These are phyloP conservation scores for Quercus berberidifolia DNA, from an alignment of 306 rosid genomes.

Conservation along the genomic window DNA sequence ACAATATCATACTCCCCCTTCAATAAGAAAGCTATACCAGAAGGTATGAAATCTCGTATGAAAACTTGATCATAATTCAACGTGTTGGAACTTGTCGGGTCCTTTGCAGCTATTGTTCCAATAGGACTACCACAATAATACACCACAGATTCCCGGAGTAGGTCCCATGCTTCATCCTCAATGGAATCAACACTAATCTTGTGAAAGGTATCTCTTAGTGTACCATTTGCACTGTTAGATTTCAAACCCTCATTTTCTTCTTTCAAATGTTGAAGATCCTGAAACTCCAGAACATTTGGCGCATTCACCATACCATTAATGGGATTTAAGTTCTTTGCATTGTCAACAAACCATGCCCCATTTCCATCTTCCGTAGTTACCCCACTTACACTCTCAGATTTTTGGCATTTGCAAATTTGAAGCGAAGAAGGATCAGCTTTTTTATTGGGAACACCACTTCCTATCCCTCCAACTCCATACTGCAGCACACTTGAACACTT, in stretches of 20 bases:
- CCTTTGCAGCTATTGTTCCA: constrained; percentile 86
- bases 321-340: constrained; percentile 37
- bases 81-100: constrained; percentile 58
- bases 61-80: constrained; percentile 90
- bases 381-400: constrained; percentile 41
- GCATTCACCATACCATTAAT: constrained; percentile 25
- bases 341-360: constrained; percentile 43
- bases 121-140: constrained; percentile 73
- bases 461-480: constrained; percentile 26
- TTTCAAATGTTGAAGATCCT: constrained; percentile 51
- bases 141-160: constrained; percentile 68
- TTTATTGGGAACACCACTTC: constrained; percentile 18
- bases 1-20: constrained; percentile 89
- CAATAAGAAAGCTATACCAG: constrained; percentile 81
- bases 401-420: constrained; percentile 61
- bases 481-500: constrained; percentile 33
- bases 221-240: constrained; percentile 46
- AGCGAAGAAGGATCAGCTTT: constrained; percentile 14
- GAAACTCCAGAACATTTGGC: constrained; percentile 37
- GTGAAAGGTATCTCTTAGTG: constrained; percentile 29
- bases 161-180: constrained; percentile 87
- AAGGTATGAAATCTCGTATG: constrained; percentile 88
- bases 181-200: constrained; percentile 33
- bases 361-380: constrained; percentile 40
- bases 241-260: constrained; percentile 41